Base-by-base conservation (phyloP, 192 early-diverging fungal species). In the Allomyces arbusculus region DNA sequence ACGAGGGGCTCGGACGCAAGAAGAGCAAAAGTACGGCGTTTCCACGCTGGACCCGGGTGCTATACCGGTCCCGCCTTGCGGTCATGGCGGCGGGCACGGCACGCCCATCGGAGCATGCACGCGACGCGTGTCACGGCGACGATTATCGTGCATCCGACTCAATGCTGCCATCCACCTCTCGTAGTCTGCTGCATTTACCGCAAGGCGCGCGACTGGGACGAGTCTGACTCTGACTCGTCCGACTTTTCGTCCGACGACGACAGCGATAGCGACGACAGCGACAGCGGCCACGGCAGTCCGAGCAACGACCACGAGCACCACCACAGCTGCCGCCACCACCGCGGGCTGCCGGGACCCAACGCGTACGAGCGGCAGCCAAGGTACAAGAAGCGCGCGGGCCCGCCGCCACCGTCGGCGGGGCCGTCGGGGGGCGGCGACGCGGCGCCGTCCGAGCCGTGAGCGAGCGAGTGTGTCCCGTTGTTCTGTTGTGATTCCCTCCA, bases 121-220 rank as follows among this genome's bases (percentile, higher is more conserved):
- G 1, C 26, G 26, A 28, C n/a, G n/a, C n/a, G n/a, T n/a, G 33
- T 8, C 33, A 7, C 33, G 33, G 33, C 33, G 33, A 8, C 7
- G 7, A 40, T 28, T 7, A 40, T 40, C 33, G 33, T 7, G 2
- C 7, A 8, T 8, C 33, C 33, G 33, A 7, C 33, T 8, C 7
- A 7, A 7, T 40, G 33, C 33, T 8, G 33, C 33, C 11, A 24
- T 11, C 11, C 11, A 25, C 11, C 10, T 23, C 62, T 16, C 23
- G n/a, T 25, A 62, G 73, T 80, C 8, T 77, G 78, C 70, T 80
- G 78, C 62, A 80, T 80, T 23, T 77, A 67, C 66, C 70, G 69
- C 43, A 69, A 72, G 55, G 62, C 72, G 66, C 74, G 76, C 11
- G 44, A 50, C 43, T 77, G 75, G 22, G 78, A 70, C 44, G 78